phyloP scores from a whole-genome alignment of 2,329 filamentous ascomycete species.

The Polychaeton citri region DNA sequence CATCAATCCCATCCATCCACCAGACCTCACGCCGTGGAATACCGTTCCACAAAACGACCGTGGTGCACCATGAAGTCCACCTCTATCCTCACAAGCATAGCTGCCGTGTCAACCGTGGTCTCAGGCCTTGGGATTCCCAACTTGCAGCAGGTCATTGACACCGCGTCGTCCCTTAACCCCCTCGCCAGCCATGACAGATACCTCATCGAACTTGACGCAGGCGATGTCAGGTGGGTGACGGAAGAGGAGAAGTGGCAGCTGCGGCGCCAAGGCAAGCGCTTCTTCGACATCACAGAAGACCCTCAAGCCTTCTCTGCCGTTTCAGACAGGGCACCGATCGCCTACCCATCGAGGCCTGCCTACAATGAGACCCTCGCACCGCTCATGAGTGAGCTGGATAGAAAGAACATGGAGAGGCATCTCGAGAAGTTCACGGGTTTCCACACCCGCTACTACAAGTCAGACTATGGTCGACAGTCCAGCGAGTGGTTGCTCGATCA shows the following conservation, averaged over 20 bases:
- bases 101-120: conserved; percentile 8
- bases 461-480: conserved; percentile 64
- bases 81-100: conserved; percentile 7
- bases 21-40: background rate
- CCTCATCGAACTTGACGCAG: conserved; percentile 74
- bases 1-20: background rate
- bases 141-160: conserved; percentile 8
- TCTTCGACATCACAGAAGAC: conserved; percentile 87
- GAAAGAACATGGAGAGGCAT: conserved; percentile 62
- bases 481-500: conserved; percentile 74
- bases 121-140: conserved; percentile 11
- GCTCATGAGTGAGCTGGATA: conserved; percentile 56
- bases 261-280: conserved; percentile 65
- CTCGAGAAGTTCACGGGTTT: conserved; percentile 67
- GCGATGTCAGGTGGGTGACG: conserved; percentile 72
- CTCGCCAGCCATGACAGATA: conserved; percentile 38
- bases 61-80: conserved; percentile 11
- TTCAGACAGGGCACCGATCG: conserved; percentile 34
- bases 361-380: conserved; percentile 54
- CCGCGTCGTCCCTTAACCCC: conserved; percentile 13
- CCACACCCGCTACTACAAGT: conserved; percentile 73
- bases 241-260: conserved; percentile 94
- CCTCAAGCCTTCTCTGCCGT: conserved; percentile 34
- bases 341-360: conserved; percentile 53
- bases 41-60: too few relatives aligned